phyloP scores from a whole-genome alignment of 1,139 yeast genomes.

The Sugiyamaella japonica region DNA sequence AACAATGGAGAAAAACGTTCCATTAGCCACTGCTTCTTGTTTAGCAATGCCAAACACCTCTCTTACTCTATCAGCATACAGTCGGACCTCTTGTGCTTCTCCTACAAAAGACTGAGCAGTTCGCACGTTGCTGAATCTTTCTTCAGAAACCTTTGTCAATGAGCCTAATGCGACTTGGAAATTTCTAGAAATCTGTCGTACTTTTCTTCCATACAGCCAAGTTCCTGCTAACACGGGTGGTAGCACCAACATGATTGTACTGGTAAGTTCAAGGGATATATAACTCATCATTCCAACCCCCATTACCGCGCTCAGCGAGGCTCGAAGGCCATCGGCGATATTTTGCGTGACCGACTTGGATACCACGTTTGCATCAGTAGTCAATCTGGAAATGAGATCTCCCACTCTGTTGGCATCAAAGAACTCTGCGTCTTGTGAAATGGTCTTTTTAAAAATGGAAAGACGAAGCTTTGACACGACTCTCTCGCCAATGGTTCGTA shows the following conservation, averaged over 20 bases:
- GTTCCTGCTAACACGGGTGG: slow-evolving; percentile 83
- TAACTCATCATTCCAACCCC: slow-evolving; percentile 88
- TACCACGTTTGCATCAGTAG: slow-evolving; percentile 89
- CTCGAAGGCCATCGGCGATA: slow-evolving; percentile 85
- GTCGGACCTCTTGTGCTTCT: slow-evolving; percentile 62
- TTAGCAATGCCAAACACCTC: slow-evolving; percentile 72
- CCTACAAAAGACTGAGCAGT: slow-evolving; percentile 91
- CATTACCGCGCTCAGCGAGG: slow-evolving; percentile 73
- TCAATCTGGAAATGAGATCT: slow-evolving; percentile 82
- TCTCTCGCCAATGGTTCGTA: slow-evolving; percentile 80
- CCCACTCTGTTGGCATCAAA: slow-evolving; percentile 93
- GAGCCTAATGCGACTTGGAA: slow-evolving; percentile 87
- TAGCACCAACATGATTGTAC: slow-evolving; percentile 70
- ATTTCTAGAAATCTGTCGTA: slow-evolving; percentile 69
- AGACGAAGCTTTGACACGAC: slow-evolving; percentile 82
- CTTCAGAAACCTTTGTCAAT: slow-evolving; percentile 87
- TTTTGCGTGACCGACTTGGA: slow-evolving; percentile 85
- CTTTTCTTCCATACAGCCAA: slow-evolving; percentile 72
- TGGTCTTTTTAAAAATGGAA: slow-evolving; percentile 68
- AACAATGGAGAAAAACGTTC: slow-evolving; percentile 70
- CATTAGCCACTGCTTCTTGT: slow-evolving; percentile 69
- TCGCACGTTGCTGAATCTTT: slow-evolving; percentile 78
- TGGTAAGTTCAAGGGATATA: slow-evolving; percentile 77
- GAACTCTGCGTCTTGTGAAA: slow-evolving; percentile 87
- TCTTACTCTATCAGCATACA: slow-evolving; percentile 70